Percentiles rank a stretch among this genome's conserved stretches.
These are phyloP conservation scores for Entelexis sorbosivorans DNA, from an alignment of 1,139 yeast genomes.

Conservation along the genomic window DNA sequence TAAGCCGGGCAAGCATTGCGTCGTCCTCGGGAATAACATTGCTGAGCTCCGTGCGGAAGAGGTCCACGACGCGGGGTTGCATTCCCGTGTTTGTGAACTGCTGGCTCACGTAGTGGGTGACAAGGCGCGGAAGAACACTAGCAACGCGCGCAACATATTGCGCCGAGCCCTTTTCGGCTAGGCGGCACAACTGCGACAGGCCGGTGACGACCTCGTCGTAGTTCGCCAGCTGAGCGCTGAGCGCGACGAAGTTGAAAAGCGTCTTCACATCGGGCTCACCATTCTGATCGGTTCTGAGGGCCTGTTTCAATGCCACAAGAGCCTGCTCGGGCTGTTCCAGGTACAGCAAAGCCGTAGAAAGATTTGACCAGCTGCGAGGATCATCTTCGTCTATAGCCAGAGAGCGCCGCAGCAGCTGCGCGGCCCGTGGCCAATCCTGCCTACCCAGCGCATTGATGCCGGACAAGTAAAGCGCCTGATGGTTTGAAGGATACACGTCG, in stretches of 20 bases:
- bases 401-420: conserved; percentile 89
- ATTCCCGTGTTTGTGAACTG: conserved; percentile 30
- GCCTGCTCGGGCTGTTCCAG: conserved; percentile 63
- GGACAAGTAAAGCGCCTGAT: conserved; percentile 82
- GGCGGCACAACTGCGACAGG: conserved; percentile 46
- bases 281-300: conserved; percentile 59
- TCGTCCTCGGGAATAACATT: conserved; percentile 42
- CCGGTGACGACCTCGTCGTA: conserved; percentile 85
- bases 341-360: conserved; percentile 68
- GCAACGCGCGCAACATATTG: conserved; percentile 38
- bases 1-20: conserved; percentile 70
- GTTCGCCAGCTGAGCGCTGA: conserved; percentile 67
- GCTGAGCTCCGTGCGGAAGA: conserved; percentile 58
- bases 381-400: conserved; percentile 75
- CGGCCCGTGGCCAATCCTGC: conserved; percentile 61
- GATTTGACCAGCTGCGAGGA: conserved; percentile 86
- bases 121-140: conserved; percentile 64
- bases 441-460: conserved; percentile 84
- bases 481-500: conserved; percentile 60
- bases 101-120: conserved; percentile 48
- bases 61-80: conserved; percentile 59
- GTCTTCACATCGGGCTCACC: conserved; percentile 68
- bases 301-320: conserved; percentile 68
- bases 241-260: conserved; percentile 76
- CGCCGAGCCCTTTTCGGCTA: conserved; percentile 40